Evolutionary conservation across 768 basidiomycete species (phyloP).

Genomic region (Gautieria morchelliformis): DNA sequence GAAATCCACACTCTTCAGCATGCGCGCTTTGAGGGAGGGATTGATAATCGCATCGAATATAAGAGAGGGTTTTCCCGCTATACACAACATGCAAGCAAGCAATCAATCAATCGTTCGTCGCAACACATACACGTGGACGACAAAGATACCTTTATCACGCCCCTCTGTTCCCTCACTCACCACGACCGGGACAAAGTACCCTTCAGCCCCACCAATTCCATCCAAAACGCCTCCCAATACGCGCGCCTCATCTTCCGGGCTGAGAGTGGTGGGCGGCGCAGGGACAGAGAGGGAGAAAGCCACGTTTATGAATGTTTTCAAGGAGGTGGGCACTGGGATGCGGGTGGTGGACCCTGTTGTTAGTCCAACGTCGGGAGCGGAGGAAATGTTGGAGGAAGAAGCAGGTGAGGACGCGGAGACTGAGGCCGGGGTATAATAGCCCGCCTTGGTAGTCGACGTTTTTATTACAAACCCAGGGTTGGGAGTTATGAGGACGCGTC

Average conservation of each 20-base stretch:
- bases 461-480: conserved; percentile 67
- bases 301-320: conserved; percentile 69
- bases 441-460: conserved; percentile 35
- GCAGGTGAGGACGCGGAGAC: conserved; percentile 12
- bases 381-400: conserved; percentile 12
- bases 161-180: conserved; percentile 56
- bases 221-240: conserved; percentile 49
- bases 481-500: conserved; percentile 38
- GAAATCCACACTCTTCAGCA: conserved; percentile 52
- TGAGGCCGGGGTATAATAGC: conserved; percentile 23
- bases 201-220: conserved; percentile 32
- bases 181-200: conserved; percentile 62
- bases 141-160: conserved; percentile 54
- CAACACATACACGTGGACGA: background rate
- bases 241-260: conserved; percentile 42
- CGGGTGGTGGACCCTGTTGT: conserved; percentile 6
- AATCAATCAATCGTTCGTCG: background rate
- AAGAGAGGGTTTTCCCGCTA: conserved; percentile 59
- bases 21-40: conserved; percentile 45
- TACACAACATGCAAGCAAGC: background rate
- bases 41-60: conserved; percentile 72
- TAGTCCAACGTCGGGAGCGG: background rate
- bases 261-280: conserved; percentile 32
- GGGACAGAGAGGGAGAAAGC: conserved; percentile 63
- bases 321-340: conserved; percentile 33